These are phyloP conservation scores for Saccharum spontaneum DNA, from an alignment of 176 grass and related monocot genomes.

Conservation along the genomic window DNA sequence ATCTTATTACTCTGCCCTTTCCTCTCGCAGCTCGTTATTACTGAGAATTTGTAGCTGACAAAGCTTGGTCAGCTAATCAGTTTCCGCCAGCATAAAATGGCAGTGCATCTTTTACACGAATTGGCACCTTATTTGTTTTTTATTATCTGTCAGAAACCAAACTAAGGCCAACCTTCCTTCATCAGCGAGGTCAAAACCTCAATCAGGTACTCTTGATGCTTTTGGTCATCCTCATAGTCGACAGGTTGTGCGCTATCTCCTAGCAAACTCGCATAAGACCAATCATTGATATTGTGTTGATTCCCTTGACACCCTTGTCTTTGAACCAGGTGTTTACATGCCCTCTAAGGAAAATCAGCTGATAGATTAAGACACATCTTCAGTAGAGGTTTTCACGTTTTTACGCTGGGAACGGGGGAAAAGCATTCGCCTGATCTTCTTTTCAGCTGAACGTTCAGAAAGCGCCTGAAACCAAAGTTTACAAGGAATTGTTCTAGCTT, in stretches of 20 bases:
- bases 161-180: neutral
- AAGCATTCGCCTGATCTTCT: conserved; percentile 93
- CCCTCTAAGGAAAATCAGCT: conserved; percentile 20
- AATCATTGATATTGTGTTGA: conserved; percentile 9
- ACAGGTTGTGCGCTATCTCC: conserved; percentile 38
- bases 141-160: conserved; percentile 27
- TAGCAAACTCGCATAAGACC: conserved; percentile 17
- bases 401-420: conserved; percentile 63
- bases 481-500: conserved; percentile 14
- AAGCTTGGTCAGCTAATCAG: conserved; percentile 3
- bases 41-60: conserved; percentile 15
- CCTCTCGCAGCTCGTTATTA: conserved; percentile 13
- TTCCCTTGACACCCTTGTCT: conserved; percentile 19
- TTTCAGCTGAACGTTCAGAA: conserved; percentile 78
- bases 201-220: conserved; percentile 17
- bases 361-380: conserved; percentile 47
- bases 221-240: conserved; percentile 37
- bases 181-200: conserved; percentile 11
- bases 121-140: conserved; percentile 12
- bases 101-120: neutral
- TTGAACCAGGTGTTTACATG: neutral
- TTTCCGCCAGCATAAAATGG: neutral
- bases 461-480: conserved; percentile 53
- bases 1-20: conserved; percentile 17
- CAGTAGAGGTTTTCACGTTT: conserved; percentile 40